phyloP scores from a whole-genome alignment of 1,284 basidiomycete species.

The Cutaneotrichosporon sp. region DNA sequence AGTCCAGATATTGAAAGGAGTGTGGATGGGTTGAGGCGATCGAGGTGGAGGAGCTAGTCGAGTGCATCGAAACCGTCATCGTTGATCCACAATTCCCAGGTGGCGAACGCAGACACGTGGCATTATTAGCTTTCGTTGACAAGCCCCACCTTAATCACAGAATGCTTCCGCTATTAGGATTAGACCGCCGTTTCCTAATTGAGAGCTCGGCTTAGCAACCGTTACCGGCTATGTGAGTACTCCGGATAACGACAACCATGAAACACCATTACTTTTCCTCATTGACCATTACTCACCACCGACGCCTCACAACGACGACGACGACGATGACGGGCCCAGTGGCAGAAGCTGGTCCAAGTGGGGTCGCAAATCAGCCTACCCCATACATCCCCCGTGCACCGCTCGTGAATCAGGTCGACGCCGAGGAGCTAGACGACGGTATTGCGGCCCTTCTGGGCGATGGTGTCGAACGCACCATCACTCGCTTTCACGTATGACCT shows the following conservation, averaged over 20 bases:
- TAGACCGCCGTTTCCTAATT: no score
- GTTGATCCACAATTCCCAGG: background rate
- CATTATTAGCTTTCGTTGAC: no score
- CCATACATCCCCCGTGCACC: conserved; percentile 51
- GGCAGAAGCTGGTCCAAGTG: background rate
- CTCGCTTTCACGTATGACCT: conserved; percentile 62
- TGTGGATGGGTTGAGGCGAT: no score
- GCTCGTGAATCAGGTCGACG: conserved; percentile 88
- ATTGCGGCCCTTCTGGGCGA: conserved; percentile 76
- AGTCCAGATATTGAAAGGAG: no score
- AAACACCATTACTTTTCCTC: background rate
- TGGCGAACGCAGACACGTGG: no score
- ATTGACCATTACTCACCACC: no score
- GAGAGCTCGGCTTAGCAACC: no score
- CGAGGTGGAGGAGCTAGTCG: background rate
- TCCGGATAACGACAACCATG: background rate
- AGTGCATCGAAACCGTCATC: no score
- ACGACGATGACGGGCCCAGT: background rate
- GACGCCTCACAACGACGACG: background rate
- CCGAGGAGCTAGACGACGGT: conserved; percentile 86
- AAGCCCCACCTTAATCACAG: no score
- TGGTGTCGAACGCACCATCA: conserved; percentile 72
- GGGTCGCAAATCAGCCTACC: background rate
- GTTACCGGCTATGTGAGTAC: background rate
- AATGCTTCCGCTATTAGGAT: background rate